Conservation (phyloP, 1,284 basidiomycete genomes). For the Tylopilus sp. region DNA sequence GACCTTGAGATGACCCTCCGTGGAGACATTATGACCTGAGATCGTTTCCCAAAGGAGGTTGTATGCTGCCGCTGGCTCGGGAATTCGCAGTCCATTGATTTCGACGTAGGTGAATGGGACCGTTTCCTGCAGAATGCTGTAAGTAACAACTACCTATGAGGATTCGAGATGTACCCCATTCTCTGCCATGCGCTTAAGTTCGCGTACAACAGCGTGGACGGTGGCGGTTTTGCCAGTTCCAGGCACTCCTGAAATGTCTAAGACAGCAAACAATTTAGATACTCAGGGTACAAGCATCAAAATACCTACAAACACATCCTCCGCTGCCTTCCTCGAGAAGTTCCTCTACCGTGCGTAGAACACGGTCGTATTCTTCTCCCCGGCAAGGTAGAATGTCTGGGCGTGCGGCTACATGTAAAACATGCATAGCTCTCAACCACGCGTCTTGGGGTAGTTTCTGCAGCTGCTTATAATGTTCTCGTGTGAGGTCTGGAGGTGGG, state of each 20-base stretch:
- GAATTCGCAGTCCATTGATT: conserved; percentile 93
- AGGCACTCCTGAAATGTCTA: conserved; percentile 95
- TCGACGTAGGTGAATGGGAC: conserved; percentile 96
- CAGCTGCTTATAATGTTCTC: conserved; percentile 36
- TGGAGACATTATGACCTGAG: conserved; percentile 62
- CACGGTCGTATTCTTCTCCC: conserved; percentile 79
- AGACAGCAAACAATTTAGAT: conserved; percentile 1
- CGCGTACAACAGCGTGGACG: conserved; percentile 85
- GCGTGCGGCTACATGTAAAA: conserved; percentile 89
- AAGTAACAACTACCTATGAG: not conserved
- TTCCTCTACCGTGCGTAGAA: conserved; percentile 77
- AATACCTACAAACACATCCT: conserved; percentile 84
- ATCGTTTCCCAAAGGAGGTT: conserved; percentile 85
- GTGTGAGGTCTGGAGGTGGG: conserved; percentile 36
- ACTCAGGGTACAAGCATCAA: not conserved
- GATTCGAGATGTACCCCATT: conserved; percentile 51
- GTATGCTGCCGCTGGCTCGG: conserved; percentile 85
- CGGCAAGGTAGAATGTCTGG: conserved; percentile 89
- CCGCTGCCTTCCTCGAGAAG: conserved; percentile 90
- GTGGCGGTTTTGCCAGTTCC: conserved; percentile 99
- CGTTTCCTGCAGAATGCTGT: conserved; percentile 57
- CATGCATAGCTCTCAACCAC: conserved; percentile 80
- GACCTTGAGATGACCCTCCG: conserved; percentile 59
- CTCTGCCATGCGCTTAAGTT: conserved; percentile 82
- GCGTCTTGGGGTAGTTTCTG: conserved; percentile 63